Percentiles rank a stretch among this genome's conserved stretches.
Evolutionary conservation across 2,329 filamentous ascomycete genomes (phyloP).

Genomic region (Colletotrichum spaethianum): DNA sequence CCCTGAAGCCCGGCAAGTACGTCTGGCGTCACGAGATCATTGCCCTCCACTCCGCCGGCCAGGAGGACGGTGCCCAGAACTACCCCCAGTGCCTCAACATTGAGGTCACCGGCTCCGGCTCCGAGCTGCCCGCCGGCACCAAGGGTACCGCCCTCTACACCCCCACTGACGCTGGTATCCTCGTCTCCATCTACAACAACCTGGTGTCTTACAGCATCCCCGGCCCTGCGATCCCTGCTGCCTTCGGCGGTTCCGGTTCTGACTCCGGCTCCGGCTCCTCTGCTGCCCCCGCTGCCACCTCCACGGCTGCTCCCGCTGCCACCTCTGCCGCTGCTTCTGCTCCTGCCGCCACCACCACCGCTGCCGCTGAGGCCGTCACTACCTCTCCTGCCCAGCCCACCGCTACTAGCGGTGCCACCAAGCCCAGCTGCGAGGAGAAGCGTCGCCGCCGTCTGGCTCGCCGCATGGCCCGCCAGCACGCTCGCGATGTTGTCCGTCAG

Average conservation of each 20-base stretch:
- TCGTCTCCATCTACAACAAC: conserved; percentile 52
- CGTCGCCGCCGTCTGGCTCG: conserved; percentile 41
- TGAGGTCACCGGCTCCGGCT: conserved; percentile 59
- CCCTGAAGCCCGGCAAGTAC: conserved; percentile 66
- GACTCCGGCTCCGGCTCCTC: conserved; percentile 44
- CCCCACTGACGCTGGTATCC: conserved; percentile 51
- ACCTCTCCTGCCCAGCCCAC: conserved; percentile 10
- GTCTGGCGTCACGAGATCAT: conserved; percentile 71
- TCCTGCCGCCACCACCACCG: conserved; percentile 42
- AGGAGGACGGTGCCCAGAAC: conserved; percentile 59
- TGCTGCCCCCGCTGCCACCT: conserved; percentile 43
- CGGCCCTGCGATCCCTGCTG: conserved; percentile 45
- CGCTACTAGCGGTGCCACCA: conserved; percentile 4
- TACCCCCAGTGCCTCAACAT: conserved; percentile 69
- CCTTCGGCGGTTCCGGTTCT: conserved; percentile 13
- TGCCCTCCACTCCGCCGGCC: conserved; percentile 64
- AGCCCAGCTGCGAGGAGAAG: conserved; percentile 36
- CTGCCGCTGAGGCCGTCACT: conserved; percentile 39
- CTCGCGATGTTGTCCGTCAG: conserved; percentile 34
- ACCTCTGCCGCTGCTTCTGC: conserved; percentile 43
- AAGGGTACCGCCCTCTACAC: conserved; percentile 55
- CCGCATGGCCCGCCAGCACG: conserved; percentile 40
- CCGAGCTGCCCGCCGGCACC: conserved; percentile 47
- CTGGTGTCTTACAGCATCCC: conserved; percentile 51
- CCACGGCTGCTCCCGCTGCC: conserved; percentile 45